Evolutionary conservation across 805 yeast genomes (phyloP), one percentile per base, ranked within the genome.

Genomic region (Kodamaea fukazawae): DNA sequence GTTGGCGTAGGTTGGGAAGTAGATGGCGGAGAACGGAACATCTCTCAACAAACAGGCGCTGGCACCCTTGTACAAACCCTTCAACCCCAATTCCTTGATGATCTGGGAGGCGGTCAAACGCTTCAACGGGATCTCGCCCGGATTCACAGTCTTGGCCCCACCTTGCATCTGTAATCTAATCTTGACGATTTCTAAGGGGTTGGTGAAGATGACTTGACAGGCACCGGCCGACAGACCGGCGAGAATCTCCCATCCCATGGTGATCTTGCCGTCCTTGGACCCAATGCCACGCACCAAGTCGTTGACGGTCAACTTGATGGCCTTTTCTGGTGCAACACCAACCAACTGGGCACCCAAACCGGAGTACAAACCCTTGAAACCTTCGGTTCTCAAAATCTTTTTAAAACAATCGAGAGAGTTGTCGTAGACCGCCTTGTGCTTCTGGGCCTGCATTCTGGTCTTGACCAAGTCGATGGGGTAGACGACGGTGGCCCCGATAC

Each of bases 251-350:
- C 83, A 75, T 33, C 73, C 66, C 67, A 72, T 61, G 28, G 72
- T 58, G 46, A 70, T 70, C 34, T 50, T 38, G 13, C 73, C 73
- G n/a, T 58, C 65, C 14, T 60, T 58, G 27, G 86, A 74, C 46
- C 91, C 81, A 40, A 78, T 71, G 20, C 81, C 81, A 54, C 98
- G 78, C 42, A 89, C 81, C 41, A 86, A 68, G 60, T 91, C 99
- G 64, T 91, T 91, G 29, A 91, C 95, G 0, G 98, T 90, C 49
- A 91, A 77, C 66, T 91, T 91, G 55, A 91, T 91, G 32, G 98
- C 98, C 70, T 91, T 91, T 62, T 91, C 99, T 2, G 99, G 99
- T 0, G 98, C 98, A 37, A 91, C 98, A 50, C 99, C 99, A 35
- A 93, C 79, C 54, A 91, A 71, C 65, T 93, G 98, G 12, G 98